Conservation (phyloP, 805 yeast genomes). For the Suhomyces sp. region DNA sequence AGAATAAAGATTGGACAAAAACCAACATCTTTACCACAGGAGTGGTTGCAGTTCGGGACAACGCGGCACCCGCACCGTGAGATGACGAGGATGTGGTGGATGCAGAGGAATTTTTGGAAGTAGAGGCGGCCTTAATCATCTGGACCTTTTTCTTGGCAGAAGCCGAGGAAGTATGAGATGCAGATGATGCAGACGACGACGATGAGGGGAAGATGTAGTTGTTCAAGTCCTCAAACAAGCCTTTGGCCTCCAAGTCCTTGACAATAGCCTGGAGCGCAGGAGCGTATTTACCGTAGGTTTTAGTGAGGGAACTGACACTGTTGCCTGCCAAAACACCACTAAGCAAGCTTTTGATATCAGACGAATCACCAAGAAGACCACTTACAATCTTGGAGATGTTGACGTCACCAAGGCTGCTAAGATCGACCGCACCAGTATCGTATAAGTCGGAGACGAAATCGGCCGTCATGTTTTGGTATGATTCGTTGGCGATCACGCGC, state of each 20-base stretch:
- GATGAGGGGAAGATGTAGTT: constrained; percentile 27
- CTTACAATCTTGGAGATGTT: constrained; percentile 27
- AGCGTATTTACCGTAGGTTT: constrained; percentile 22
- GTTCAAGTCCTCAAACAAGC: constrained; percentile 39
- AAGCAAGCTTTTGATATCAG: constrained; percentile 17
- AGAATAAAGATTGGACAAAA: constrained; percentile 17
- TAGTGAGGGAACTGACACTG: constrained; percentile 8
- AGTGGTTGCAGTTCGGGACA: not conserved
- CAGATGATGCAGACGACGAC: constrained; percentile 8
- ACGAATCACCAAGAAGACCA: constrained; percentile 23
- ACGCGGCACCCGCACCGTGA: constrained; percentile 1
- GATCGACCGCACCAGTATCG: constrained; percentile 23
- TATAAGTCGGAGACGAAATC: constrained; percentile 26
- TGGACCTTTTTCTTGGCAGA: constrained; percentile 7
- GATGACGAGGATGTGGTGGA: constrained; percentile 1
- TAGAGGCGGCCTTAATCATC: constrained; percentile 3
- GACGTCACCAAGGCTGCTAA: constrained; percentile 17
- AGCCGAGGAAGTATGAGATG: constrained; percentile 1
- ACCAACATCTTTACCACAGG: constrained; percentile 9
- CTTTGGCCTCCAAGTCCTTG: constrained; percentile 31
- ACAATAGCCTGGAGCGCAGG: constrained; percentile 30
- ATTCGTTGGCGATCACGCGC: constrained; percentile 30
- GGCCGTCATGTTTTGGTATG: constrained; percentile 36
- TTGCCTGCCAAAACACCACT: constrained; percentile 23
- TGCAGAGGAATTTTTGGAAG: constrained; percentile 1